Conservation (phyloP, 306 rosid species). For the Castanopsis chinensis region DNA sequence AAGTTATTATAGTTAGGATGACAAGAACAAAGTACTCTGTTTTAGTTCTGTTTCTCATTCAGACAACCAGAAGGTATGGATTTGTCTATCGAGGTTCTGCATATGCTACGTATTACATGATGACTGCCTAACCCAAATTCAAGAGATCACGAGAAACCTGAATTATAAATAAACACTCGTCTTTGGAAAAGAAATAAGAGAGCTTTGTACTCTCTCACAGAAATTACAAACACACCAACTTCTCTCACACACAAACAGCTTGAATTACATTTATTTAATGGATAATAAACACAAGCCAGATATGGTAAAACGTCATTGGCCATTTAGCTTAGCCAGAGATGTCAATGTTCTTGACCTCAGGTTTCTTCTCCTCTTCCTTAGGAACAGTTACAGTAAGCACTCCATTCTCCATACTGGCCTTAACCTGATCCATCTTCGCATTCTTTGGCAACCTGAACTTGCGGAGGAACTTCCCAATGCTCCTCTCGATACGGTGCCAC, state of each 20-base stretch:
- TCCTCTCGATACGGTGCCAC: conserved; percentile 11
- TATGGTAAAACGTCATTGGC: neutral
- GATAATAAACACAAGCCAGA: neutral
- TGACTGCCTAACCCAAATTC: too few species aligned
- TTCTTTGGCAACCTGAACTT: conserved; percentile 17
- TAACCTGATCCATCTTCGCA: conserved; percentile 15
- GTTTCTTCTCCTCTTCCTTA: conserved; percentile 17
- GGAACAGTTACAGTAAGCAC: conserved; percentile 15
- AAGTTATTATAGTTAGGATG: too few species aligned
- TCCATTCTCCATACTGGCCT: conserved; percentile 14
- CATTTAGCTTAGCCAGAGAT: conserved; percentile 9
- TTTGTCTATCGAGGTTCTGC: too few species aligned
- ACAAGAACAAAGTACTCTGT: too few species aligned
- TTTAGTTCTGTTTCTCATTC: too few species aligned
- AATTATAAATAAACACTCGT: too few species aligned
- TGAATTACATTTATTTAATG: neutral
- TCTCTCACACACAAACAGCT: conserved; percentile 1
- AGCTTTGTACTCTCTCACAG: neutral
- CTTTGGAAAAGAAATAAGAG: too few species aligned
- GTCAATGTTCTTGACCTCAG: conserved; percentile 2
- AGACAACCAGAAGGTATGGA: too few species aligned
- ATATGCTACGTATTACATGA: too few species aligned
- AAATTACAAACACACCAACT: neutral
- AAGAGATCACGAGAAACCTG: too few species aligned
- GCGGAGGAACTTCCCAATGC: conserved; percentile 19